Conservation (phyloP, 2,329 filamentous ascomycete species). For the Leptographium procerum region DNA sequence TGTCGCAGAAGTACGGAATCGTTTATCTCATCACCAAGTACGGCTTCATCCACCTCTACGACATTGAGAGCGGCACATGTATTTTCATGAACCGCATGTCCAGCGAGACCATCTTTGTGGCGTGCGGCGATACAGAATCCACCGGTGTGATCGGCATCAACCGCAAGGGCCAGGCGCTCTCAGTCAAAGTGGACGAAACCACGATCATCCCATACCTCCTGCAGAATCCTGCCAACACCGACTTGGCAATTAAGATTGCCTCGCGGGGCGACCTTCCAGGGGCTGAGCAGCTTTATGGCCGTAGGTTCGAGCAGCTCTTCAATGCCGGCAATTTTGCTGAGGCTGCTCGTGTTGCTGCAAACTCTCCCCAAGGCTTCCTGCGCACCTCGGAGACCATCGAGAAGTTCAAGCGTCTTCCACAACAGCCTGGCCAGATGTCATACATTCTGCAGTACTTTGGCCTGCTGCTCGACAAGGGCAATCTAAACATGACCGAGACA, state of each 20-base stretch:
- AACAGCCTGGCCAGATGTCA: conserved; percentile 76
- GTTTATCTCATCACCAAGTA: conserved; percentile 98
- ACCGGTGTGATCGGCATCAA: conserved; percentile 90
- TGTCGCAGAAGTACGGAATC: conserved; percentile 92
- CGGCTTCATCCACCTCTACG: conserved; percentile 97
- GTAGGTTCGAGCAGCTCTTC: conserved; percentile 86
- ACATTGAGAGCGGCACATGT: conserved; percentile 86
- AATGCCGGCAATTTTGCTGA: conserved; percentile 69
- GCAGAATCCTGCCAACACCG: conserved; percentile 88
- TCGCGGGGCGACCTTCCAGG: conserved; percentile 88
- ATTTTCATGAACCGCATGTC: conserved; percentile 99
- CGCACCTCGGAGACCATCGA: conserved; percentile 93
- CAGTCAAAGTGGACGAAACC: conserved; percentile 84
- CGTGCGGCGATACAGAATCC: conserved; percentile 70
- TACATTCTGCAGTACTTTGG: conserved; percentile 96
- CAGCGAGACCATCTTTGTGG: conserved; percentile 97
- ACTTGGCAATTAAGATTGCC: conserved; percentile 90
- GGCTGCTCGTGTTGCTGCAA: conserved; percentile 91
- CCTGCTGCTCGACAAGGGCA: conserved; percentile 90
- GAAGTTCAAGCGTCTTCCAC: conserved; percentile 79
- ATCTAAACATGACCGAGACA: conserved; percentile 85
- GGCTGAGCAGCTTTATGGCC: conserved; percentile 83
- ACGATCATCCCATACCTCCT: conserved; percentile 90
- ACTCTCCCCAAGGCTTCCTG: conserved; percentile 90
- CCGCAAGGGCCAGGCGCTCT: conserved; percentile 91